Conservation (phyloP, 768 basidiomycete species). For the Neoboletus subvelutipes region DNA sequence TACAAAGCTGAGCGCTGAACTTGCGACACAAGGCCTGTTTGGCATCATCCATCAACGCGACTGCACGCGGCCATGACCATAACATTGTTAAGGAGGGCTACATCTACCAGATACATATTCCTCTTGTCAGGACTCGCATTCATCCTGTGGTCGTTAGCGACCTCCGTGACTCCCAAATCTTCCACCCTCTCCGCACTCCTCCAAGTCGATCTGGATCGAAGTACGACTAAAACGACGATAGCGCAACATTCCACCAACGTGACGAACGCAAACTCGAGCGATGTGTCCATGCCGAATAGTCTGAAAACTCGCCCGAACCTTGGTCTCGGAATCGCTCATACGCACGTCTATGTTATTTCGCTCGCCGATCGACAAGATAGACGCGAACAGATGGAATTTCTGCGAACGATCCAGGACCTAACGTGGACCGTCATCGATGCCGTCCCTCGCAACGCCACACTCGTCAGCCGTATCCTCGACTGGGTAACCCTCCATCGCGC, state of each 20-base stretch:
- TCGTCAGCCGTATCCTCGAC: constrained; percentile 42
- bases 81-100: constrained; percentile 7
- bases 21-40: not conserved
- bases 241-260: not conserved
- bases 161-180: constrained; percentile 8
- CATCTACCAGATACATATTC: constrained; percentile 24
- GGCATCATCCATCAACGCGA: not conserved
- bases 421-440: constrained; percentile 58
- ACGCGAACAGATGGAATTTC: constrained; percentile 53
- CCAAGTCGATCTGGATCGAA: constrained; percentile 16
- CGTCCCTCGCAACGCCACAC: constrained; percentile 36
- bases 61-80: constrained; percentile 4
- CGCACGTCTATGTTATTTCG: constrained; percentile 55
- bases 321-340: constrained; percentile 39
- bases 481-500: constrained; percentile 34
- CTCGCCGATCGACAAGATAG: constrained; percentile 57
- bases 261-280: not conserved
- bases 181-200: constrained; percentile 14
- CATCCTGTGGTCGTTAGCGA: constrained; percentile 20
- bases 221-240: not conserved
- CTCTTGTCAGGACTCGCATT: constrained; percentile 21
- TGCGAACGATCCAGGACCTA: constrained; percentile 47
- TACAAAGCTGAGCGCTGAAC: not conserved
- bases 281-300: not conserved
- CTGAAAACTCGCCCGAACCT: not conserved